A percentile compares a stretch with the other conserved stretches of the same genome.
phyloP scores from a whole-genome alignment of 345 rosid species.

The Aquilaria sinensis region DNA sequence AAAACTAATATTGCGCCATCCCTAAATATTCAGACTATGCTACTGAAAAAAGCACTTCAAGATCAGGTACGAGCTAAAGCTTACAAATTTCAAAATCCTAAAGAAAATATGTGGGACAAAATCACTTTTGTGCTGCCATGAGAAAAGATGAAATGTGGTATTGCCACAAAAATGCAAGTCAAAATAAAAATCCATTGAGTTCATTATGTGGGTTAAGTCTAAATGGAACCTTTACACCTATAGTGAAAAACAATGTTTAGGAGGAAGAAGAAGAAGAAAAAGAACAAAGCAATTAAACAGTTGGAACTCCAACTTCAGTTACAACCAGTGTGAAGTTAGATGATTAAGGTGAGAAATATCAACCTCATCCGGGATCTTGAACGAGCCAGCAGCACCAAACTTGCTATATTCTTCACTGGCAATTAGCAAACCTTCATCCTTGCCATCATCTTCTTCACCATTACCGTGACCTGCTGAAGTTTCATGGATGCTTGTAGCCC shows the following conservation, averaged over 20 bases:
- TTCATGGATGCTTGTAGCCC: conserved; percentile 44
- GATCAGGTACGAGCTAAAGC: too few relatives aligned
- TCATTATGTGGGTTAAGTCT: neutral
- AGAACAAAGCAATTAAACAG: neutral
- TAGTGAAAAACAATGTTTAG: neutral
- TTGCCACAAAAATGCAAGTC: too few relatives aligned
- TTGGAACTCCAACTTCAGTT: too few relatives aligned
- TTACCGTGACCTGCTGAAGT: conserved; percentile 13
- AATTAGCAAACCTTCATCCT: conserved; percentile 27
- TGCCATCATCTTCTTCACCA: conserved; percentile 30
- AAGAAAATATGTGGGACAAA: too few relatives aligned
- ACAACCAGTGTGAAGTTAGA: neutral
- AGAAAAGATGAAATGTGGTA: too few relatives aligned
- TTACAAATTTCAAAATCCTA: too few relatives aligned
- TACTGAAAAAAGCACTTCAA: too few relatives aligned
- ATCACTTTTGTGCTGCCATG: too few relatives aligned
- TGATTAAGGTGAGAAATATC: conserved; percentile 67
- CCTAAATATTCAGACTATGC: too few relatives aligned
- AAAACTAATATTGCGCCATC: neutral
- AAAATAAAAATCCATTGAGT: too few relatives aligned
- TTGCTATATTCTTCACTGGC: conserved; percentile 52
- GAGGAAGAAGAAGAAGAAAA: neutral
- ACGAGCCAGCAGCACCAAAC: conserved; percentile 92
- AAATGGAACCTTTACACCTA: neutral
- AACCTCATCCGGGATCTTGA: conserved; percentile 73